Conservation (phyloP, 768 basidiomycete species). For the Boletus vinaceobasis region DNA sequence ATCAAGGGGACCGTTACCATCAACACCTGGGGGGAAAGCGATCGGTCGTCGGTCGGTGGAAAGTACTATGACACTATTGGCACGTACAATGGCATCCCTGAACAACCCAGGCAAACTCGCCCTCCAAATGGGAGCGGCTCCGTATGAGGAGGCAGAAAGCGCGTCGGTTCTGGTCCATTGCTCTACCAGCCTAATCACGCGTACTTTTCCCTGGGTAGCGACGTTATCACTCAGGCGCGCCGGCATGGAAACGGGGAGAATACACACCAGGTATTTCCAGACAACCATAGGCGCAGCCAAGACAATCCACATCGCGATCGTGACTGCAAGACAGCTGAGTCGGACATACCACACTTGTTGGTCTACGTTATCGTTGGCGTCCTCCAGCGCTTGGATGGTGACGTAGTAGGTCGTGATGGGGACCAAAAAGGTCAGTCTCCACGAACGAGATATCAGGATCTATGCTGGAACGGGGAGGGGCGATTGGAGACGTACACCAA, state of each 20-base stretch:
- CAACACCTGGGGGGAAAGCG: slow-evolving; percentile 32
- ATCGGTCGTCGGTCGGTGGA: neutral
- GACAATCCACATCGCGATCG: slow-evolving; percentile 37
- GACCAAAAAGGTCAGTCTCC: slow-evolving; percentile 38
- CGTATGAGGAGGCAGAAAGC: slow-evolving; percentile 22
- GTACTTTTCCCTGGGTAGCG: slow-evolving; percentile 38
- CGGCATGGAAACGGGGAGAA: neutral
- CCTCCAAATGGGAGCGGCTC: slow-evolving; percentile 38
- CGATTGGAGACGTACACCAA: slow-evolving; percentile 35
- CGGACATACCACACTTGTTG: slow-evolving; percentile 34
- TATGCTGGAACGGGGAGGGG: neutral
- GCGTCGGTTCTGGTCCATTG: slow-evolving; percentile 42
- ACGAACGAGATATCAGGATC: neutral
- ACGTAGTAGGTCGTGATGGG: slow-evolving; percentile 40
- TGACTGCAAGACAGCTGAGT: slow-evolving; percentile 34
- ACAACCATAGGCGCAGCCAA: slow-evolving; percentile 40
- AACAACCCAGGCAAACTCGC: slow-evolving; percentile 41
- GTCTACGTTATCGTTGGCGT: slow-evolving; percentile 4
- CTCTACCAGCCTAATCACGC: slow-evolving; percentile 35
- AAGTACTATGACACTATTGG: neutral
- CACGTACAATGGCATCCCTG: slow-evolving; percentile 35
- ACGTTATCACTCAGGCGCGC: neutral
- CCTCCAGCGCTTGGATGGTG: slow-evolving; percentile 21
- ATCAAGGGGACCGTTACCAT: slow-evolving; percentile 36
- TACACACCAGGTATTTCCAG: slow-evolving; percentile 47